Conservation (phyloP, 139 green algal genomes). For the Desmodesmus armatus region DNA sequence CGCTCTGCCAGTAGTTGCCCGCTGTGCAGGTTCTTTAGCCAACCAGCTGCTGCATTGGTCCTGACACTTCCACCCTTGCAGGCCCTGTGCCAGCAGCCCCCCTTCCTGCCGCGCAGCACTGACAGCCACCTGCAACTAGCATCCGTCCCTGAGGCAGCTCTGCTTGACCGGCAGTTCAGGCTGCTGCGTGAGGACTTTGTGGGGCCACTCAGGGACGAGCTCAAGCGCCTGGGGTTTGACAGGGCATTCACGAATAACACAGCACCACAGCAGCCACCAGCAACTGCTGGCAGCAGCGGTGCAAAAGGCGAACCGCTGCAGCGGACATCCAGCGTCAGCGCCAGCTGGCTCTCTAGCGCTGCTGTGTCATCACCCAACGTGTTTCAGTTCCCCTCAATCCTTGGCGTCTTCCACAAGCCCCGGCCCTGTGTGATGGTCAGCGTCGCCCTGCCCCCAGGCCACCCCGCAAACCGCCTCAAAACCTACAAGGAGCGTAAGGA, state of each 20-base stretch:
- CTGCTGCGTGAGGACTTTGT: constrained; percentile 65
- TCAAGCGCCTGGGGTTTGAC: constrained; percentile 34
- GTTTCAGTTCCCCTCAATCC: constrained; percentile 23
- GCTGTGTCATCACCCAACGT: constrained; percentile 28
- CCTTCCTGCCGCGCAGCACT: constrained; percentile 42
- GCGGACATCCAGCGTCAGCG: neutral
- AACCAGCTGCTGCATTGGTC: neutral
- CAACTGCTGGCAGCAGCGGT: no score
- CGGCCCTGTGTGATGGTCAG: constrained; percentile 50
- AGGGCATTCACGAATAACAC: no score
- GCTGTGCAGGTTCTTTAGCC: no score
- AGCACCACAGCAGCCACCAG: no score
- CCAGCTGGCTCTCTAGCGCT: neutral
- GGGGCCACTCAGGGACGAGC: constrained; percentile 43
- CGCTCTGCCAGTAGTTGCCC: no score
- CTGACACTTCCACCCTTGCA: constrained; percentile 7
- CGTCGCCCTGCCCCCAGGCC: constrained; percentile 38
- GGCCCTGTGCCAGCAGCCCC: constrained; percentile 32
- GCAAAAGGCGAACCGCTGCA: neutral
- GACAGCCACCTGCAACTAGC: constrained; percentile 5
- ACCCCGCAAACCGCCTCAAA: constrained; percentile 31
- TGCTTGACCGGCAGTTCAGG: constrained; percentile 66
- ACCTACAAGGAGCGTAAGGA: constrained; percentile 39
- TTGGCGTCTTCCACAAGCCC: constrained; percentile 48
- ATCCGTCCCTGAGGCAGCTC: constrained; percentile 42